Conservation (phyloP, 2,329 filamentous ascomycete species). For the Eutypella sp. region DNA sequence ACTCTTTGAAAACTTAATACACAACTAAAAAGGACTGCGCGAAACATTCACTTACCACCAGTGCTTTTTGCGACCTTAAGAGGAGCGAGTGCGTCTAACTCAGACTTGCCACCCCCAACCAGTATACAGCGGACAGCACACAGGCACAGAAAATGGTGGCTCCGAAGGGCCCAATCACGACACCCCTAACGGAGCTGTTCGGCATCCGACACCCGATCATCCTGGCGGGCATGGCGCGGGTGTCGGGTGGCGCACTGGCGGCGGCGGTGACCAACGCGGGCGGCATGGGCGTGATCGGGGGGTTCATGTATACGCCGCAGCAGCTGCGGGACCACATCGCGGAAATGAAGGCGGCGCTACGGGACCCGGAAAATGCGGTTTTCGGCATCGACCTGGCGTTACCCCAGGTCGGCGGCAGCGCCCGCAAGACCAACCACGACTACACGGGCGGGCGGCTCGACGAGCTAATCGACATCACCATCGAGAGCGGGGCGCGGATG, state of each 20-base stretch:
- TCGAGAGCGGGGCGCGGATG: conserved; percentile 75
- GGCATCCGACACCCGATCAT: conserved; percentile 84
- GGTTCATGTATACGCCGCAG: conserved; percentile 65
- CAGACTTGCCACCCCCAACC: conserved; percentile 3
- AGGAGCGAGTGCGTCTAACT: no score
- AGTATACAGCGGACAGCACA: no score
- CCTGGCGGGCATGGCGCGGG: conserved; percentile 89
- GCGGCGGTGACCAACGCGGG: conserved; percentile 87
- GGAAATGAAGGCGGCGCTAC: conserved; percentile 75
- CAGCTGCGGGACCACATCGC: conserved; percentile 77
- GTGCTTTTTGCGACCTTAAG: no score
- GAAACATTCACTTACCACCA: no score
- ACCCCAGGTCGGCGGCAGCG: conserved; percentile 78
- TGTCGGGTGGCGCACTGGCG: conserved; percentile 71
- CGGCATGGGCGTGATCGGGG: conserved; percentile 72
- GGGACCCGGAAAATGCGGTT: conserved; percentile 64
- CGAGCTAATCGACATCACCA: conserved; percentile 80
- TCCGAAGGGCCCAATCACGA: conserved; percentile 56
- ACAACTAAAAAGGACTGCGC: no score
- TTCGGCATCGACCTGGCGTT: conserved; percentile 91
- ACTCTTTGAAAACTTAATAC: no score
- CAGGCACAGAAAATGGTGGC: conserved; percentile 29
- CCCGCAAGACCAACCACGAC: conserved; percentile 90
- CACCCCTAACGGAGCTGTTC: conserved; percentile 73
- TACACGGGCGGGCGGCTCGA: conserved; percentile 88